Evolutionary conservation across 108 stramenopile species (phyloP), one percentile per base, ranked within the genome.

Genomic region (Seminavis robusta): DNA sequence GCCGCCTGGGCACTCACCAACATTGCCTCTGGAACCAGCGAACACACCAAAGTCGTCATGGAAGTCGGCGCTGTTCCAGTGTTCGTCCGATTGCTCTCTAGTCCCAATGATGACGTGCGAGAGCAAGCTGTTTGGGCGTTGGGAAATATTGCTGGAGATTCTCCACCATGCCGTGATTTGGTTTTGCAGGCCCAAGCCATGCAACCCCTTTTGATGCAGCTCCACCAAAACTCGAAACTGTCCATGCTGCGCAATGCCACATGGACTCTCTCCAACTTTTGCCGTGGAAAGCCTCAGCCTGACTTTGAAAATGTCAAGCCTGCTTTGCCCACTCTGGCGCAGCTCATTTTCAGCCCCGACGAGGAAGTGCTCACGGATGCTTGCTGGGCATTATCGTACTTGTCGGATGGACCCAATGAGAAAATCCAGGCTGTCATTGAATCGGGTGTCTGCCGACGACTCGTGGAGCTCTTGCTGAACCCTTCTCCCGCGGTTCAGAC

Each of bases 1-100:
- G 97, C 98, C 28, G 97, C 98, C 4, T 99, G 98, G 98, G 97
- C 97, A 11, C 63, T 99, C 29, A 99, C 98, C 47, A 99, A 99
- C 71, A 98, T 99, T 63, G 98, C 98, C 16, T 88, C 86, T 30
- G 98, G 97, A 38, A 97, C 97, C 11, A 76, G 85, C n/a, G 96
- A 98, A 13, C 95, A 99, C 74, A 98, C 97, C 33, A 83, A 90
- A 55, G 94, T 97, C 34, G 97, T 99, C 20, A 98, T 98, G 82
- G 93, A 97, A 54, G 81, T 88, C 47, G 97, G 96, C 33, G 98
- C 98, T n/a, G 95, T 97, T 30, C 94, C 95, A 52, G 97, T 97
- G 52, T 98, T 99, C 69, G 92, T 96, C 7, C 77, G 88, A 23
- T 61, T 97, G 19, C 77, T 99, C 5, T 47, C 60, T 19, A 83